A percentile compares a stretch with the other conserved stretches of the same genome.
Evolutionary conservation across 2,329 filamentous ascomycete genomes (phyloP).

Genomic region (Colletotrichum liriopes): DNA sequence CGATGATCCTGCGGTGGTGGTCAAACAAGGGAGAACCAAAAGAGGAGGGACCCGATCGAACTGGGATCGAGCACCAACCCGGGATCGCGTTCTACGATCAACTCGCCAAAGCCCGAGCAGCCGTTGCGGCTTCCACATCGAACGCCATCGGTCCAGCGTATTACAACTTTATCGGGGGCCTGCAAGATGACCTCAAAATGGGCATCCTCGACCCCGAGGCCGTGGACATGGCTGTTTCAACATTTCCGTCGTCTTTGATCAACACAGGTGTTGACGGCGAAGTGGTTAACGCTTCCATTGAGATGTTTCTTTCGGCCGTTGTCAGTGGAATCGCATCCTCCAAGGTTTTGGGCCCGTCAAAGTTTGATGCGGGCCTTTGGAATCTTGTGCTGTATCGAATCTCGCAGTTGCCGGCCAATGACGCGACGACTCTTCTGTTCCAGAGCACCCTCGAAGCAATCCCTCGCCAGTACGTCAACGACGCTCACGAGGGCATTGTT

Average conservation of each 20-base stretch:
- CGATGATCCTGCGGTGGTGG: background rate
- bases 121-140: conserved; percentile 27
- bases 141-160: conserved; percentile 18
- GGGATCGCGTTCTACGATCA: conserved; percentile 2
- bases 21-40: background rate
- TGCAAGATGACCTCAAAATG: conserved; percentile 34
- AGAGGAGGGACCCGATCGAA: background rate
- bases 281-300: conserved; percentile 9
- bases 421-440: conserved; percentile 18
- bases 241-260: conserved; percentile 32
- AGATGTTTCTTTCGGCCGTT: conserved; percentile 40
- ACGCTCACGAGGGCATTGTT: conserved; percentile 32
- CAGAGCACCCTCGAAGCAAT: conserved; percentile 27
- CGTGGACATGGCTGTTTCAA: conserved; percentile 26
- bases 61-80: background rate
- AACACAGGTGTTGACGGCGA: conserved; percentile 10
- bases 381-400: conserved; percentile 23
- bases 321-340: conserved; percentile 39
- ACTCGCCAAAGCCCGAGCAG: conserved; percentile 33
- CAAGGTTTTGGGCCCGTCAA: conserved; percentile 22
- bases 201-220: conserved; percentile 21
- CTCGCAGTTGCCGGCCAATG: conserved; percentile 22
- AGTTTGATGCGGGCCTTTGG: conserved; percentile 26
- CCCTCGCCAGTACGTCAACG: conserved; percentile 11
- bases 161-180: conserved; percentile 20